A percentile compares a stretch with the other conserved stretches of the same genome.
Conservation (phyloP, 352 stramenopile genomes). For the Pythium dissimile region DNA sequence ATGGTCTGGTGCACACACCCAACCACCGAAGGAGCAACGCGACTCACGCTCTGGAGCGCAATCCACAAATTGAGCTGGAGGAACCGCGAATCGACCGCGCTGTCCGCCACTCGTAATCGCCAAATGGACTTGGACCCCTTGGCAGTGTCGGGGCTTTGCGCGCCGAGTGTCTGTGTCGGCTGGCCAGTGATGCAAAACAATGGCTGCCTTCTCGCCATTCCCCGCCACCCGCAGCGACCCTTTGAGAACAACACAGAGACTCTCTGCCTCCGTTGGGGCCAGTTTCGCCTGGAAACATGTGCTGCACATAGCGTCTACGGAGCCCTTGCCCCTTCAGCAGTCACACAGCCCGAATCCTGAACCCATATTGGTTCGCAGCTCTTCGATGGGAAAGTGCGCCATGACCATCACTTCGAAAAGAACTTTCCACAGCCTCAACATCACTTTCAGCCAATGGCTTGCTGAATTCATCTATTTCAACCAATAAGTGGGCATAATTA, state of each 20-base stretch:
- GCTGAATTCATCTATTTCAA: too few relatives aligned
- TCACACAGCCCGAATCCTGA: not conserved
- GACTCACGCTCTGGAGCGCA: not conserved
- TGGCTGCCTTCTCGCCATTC: not conserved
- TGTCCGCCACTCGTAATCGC: not conserved
- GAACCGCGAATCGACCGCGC: too few relatives aligned
- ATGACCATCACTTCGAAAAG: constrained; percentile 5
- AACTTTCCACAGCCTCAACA: not conserved
- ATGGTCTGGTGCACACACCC: too few relatives aligned
- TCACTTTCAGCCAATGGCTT: not conserved
- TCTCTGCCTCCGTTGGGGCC: not conserved
- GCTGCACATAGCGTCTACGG: not conserved
- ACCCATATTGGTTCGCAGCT: not conserved
- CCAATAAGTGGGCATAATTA: not conserved
- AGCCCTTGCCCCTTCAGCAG: not conserved
- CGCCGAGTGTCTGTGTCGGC: not conserved
- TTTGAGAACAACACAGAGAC: not conserved
- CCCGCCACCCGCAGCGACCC: not conserved
- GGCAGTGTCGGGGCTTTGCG: not conserved
- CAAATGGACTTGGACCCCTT: too few relatives aligned
- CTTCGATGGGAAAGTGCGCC: constrained; percentile 2
- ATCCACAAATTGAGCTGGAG: not conserved
- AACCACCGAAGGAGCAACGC: too few relatives aligned
- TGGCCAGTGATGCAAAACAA: not conserved
- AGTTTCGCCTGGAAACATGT: constrained; percentile 4